Percentiles rank a stretch among this genome's conserved stretches.
Conservation (phyloP, 2,329 filamentous ascomycete genomes). For the Colletotrichum neosansevieriae region DNA sequence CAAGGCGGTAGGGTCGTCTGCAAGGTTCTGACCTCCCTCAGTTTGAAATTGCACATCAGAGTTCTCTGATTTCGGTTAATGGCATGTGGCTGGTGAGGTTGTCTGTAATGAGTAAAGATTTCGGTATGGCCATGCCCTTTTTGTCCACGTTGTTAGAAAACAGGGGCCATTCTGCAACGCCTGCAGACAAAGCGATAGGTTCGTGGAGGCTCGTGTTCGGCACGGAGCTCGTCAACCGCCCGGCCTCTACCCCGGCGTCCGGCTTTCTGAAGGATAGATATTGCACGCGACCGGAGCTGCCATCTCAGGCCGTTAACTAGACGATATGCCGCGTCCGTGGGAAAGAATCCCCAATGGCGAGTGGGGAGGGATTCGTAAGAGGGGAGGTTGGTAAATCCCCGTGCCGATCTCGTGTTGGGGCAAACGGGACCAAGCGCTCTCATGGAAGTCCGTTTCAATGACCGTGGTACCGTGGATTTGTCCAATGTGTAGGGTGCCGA, state of each 20-base stretch:
- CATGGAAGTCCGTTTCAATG: not conserved
- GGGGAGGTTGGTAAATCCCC: not conserved
- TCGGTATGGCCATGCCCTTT: too few relatives aligned
- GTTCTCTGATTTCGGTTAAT: not conserved
- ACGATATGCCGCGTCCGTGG: not conserved
- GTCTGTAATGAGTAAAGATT: not conserved
- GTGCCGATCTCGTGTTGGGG: not conserved
- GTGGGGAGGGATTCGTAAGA: not conserved
- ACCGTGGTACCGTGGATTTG: not conserved
- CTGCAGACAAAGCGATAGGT: not conserved
- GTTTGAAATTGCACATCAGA: not conserved
- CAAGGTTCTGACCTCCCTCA: not conserved
- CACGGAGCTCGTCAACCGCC: not conserved
- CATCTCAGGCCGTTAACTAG: not conserved
- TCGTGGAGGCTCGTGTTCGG: not conserved
- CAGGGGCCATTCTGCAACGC: not conserved
- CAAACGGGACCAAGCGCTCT: not conserved
- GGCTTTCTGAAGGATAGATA: not conserved
- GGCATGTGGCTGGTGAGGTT: not conserved
- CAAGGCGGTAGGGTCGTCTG: not conserved
- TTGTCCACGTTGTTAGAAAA: too few relatives aligned
- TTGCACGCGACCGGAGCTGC: not conserved
- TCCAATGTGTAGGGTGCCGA: not conserved
- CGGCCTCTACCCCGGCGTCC: not conserved
- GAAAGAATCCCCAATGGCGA: not conserved